phyloP scores from a whole-genome alignment of 805 yeast species.

The Pichia heedii region DNA sequence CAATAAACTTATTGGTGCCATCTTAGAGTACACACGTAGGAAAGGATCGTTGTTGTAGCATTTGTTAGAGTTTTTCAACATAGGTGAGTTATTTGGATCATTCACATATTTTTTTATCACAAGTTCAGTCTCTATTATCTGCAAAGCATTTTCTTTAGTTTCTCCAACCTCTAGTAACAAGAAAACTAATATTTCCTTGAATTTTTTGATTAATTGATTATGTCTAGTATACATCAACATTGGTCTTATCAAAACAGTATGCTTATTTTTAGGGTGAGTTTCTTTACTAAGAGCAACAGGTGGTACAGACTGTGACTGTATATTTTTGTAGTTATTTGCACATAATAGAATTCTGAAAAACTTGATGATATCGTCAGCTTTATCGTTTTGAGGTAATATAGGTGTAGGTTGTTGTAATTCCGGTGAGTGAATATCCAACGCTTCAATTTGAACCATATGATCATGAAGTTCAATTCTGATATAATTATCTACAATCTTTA shows the following conservation, averaged over 20 bases:
- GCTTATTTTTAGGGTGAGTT: conserved; percentile 4
- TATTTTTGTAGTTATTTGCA: conserved; percentile 43
- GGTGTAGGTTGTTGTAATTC: not conserved
- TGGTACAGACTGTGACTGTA: conserved; percentile 33
- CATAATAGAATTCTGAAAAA: conserved; percentile 55
- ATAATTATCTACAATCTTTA: conserved; percentile 53
- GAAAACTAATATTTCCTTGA: conserved; percentile 21
- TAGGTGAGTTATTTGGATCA: conserved; percentile 12
- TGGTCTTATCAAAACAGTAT: conserved; percentile 41
- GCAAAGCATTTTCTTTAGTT: conserved; percentile 16
- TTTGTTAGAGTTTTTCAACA: conserved; percentile 2
- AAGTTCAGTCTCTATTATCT: conserved; percentile 9
- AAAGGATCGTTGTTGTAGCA: conserved; percentile 15
- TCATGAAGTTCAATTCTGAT: conserved; percentile 57
- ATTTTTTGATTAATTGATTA: conserved; percentile 32
- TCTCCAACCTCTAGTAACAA: conserved; percentile 10
- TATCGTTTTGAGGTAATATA: conserved; percentile 21
- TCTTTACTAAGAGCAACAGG: conserved; percentile 38
- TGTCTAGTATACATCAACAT: conserved; percentile 52
- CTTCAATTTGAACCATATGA: conserved; percentile 61
- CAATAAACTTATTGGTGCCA: conserved; percentile 16
- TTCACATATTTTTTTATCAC: conserved; percentile 14
- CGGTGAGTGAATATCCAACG: not conserved
- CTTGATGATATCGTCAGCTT: conserved; percentile 46
- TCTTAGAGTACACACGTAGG: conserved; percentile 15